Evolutionary conservation across 2,329 filamentous ascomycete species (phyloP).

Genomic region (Verticillium zaregamsianum): DNA sequence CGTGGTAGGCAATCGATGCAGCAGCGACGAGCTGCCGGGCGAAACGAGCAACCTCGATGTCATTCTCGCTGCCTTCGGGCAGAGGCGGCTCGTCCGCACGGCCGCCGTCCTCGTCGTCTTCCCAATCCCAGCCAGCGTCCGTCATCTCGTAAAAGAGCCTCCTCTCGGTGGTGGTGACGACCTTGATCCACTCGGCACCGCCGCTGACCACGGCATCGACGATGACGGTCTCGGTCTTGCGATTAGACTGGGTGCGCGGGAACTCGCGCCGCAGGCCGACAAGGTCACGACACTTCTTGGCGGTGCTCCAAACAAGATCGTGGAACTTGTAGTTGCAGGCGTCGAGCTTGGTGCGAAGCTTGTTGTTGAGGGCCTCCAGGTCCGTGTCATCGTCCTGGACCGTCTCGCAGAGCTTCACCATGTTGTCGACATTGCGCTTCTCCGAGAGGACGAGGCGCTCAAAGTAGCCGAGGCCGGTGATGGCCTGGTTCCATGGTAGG

Average conservation of each 20-base stretch:
- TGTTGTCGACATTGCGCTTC: constrained; percentile 11
- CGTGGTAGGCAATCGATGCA: constrained; percentile 27
- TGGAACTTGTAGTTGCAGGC: constrained; percentile 14
- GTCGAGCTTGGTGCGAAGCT: constrained; percentile 7
- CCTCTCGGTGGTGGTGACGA: constrained; percentile 13
- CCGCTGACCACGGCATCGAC: constrained; percentile 11
- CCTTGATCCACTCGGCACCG: constrained; percentile 12
- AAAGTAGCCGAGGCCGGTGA: constrained; percentile 10
- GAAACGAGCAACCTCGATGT: constrained; percentile 20
- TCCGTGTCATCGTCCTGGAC: not conserved
- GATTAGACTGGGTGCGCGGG: not conserved
- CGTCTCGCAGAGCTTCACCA: constrained; percentile 4
- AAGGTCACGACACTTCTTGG: constrained; percentile 10
- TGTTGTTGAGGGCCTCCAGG: constrained; percentile 3
- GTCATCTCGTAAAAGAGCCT: constrained; percentile 33
- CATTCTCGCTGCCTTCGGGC: constrained; percentile 11
- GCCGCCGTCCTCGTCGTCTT: constrained; percentile 22
- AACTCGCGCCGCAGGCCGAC: constrained; percentile 9
- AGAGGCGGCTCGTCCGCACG: constrained; percentile 29
- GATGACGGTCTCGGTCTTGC: constrained; percentile 6
- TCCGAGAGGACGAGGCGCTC: constrained; percentile 11
- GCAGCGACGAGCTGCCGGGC: constrained; percentile 29
- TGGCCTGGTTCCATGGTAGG: constrained; percentile 12
- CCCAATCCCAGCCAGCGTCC: constrained; percentile 36
- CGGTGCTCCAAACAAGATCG: constrained; percentile 11